Conservation (phyloP, 257 asterid genomes). For the Asclepias syriaca region DNA sequence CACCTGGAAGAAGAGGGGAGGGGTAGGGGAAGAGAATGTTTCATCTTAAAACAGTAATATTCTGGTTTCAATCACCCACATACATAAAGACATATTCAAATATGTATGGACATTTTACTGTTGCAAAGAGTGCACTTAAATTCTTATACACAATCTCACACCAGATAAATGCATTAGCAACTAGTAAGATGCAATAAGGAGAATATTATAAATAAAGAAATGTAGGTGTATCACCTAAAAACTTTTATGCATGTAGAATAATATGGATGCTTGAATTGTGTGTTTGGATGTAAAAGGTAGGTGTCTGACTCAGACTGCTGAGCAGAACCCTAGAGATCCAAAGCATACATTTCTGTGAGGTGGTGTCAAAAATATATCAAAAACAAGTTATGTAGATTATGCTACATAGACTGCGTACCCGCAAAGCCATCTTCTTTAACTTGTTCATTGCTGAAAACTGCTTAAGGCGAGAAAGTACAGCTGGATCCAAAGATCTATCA, state of each 20-base stretch:
- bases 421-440: conserved; percentile 80
- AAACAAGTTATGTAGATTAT: background rate
- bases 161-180: background rate
- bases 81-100: background rate
- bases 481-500: conserved; percentile 69
- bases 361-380: background rate
- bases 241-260: no score
- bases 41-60: background rate
- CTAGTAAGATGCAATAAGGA: background rate
- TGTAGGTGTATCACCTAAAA: background rate
- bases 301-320: background rate
- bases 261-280: background rate
- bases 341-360: background rate
- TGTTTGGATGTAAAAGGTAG: background rate
- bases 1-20: conserved; percentile 47
- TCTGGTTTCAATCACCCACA: background rate
- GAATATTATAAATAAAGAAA: background rate
- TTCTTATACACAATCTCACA: background rate
- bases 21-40: no score
- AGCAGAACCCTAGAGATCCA: background rate
- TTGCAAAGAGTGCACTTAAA: background rate
- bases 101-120: background rate
- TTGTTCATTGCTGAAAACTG: conserved; percentile 79
- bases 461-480: conserved; percentile 76
- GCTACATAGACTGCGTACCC: conserved; percentile 42